Evolutionary conservation across 2,329 filamentous ascomycete species (phyloP).

Genomic region (Monilinia vaccinii-corymbosi): DNA sequence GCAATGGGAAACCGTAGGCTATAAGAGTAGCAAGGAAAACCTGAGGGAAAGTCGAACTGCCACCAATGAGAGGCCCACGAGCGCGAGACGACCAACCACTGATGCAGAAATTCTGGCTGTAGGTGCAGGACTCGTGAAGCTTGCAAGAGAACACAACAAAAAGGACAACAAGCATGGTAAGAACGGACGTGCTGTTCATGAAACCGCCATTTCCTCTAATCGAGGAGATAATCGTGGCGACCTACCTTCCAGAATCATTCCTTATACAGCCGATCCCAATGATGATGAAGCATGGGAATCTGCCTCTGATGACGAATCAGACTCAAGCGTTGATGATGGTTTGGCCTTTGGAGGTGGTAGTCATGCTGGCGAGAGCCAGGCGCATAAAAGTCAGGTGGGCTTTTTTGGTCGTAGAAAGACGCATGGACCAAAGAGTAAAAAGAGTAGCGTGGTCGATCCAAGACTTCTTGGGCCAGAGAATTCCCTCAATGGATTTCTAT

Average conservation of each 20-base stretch:
- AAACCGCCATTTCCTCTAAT: conserved; percentile 9
- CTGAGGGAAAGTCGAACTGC: conserved; percentile 17
- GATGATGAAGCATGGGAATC: conserved; percentile 52
- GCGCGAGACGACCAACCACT: conserved; percentile 26
- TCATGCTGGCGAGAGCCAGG: conserved; percentile 25
- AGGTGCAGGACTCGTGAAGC: conserved; percentile 37
- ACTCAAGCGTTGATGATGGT: conserved; percentile 44
- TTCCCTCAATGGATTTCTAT: conserved; percentile 47
- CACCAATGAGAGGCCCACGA: conserved; percentile 20
- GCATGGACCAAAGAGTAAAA: conserved; percentile 29
- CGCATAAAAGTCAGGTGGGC: conserved; percentile 10
- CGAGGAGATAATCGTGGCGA: conserved; percentile 22
- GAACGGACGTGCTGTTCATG: conserved; percentile 10
- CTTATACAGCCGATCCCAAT: conserved; percentile 20
- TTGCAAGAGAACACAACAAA: conserved; percentile 34
- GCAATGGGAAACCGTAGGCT: conserved; percentile 21
- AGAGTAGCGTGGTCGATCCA: conserved; percentile 47
- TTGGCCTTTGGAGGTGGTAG: conserved; percentile 48
- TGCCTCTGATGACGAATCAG: conserved; percentile 43
- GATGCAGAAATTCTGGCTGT: conserved; percentile 39
- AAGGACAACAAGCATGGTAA: conserved; percentile 30
- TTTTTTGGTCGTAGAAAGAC: conserved; percentile 27
- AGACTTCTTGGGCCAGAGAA: conserved; percentile 51
- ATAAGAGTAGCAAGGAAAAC: conserved; percentile 13
- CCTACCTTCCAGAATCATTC: conserved; percentile 25